phyloP scores from a whole-genome alignment of 2,329 filamentous ascomycete species.

The Fusarium luffae region DNA sequence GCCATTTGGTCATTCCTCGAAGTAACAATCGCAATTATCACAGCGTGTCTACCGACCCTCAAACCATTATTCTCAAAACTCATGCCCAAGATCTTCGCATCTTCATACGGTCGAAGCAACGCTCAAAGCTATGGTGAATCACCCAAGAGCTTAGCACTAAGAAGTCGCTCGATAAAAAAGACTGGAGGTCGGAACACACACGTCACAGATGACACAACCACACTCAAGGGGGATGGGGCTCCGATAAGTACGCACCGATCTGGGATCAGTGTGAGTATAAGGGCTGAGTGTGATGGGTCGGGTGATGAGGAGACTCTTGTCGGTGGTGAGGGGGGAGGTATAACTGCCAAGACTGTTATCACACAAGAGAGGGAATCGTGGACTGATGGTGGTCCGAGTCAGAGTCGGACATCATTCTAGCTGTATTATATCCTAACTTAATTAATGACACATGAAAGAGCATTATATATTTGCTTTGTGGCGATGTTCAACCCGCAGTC shows the following conservation, averaged over 20 bases:
- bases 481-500: no score
- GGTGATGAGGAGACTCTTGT: background rate
- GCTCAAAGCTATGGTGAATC: background rate
- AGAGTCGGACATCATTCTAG: background rate
- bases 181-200: background rate
- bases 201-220: background rate
- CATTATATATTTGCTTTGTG: no score
- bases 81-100: constrained; percentile 7
- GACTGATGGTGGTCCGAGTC: background rate
- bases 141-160: background rate
- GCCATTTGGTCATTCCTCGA: constrained; percentile 30
- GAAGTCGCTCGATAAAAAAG: background rate
- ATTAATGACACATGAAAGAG: background rate
- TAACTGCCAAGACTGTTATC: background rate
- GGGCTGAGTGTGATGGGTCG: background rate
- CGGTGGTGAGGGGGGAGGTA: background rate
- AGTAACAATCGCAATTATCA: constrained; percentile 10
- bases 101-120: background rate
- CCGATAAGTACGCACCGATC: background rate
- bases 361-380: background rate
- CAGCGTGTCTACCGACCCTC: constrained; percentile 21
- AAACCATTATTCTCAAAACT: constrained; percentile 18
- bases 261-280: background rate
- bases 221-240: background rate
- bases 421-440: background rate